Base-by-base conservation (phyloP, 2,329 filamentous ascomycete genomes). In the Sphaerulina musiva region DNA sequence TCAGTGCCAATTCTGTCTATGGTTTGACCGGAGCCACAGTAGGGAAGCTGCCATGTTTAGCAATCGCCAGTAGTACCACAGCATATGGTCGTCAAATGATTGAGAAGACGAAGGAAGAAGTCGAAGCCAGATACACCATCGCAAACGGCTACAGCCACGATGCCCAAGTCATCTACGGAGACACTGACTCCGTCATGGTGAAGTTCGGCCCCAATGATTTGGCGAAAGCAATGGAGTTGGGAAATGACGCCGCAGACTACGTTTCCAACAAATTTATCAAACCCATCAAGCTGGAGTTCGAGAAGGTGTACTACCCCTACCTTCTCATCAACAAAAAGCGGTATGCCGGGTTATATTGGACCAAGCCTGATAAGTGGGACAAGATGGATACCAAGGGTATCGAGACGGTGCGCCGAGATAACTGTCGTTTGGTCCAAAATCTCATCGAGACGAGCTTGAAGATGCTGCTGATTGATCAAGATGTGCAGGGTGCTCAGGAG, bases 381-480 rank as follows among this genome's bases (percentile, higher is more conserved):
- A 98, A 97, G 78, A 98, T 98, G 95, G 93, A 98, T 72, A 97
- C 89, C 56, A 98, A 98, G 72, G 93, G 93, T 78, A 97, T 98
- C 62, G 93, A 98, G 73, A 98, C 93, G 3, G 95, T 98, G 45
- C 86, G 93, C 62, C 81, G 93, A 79, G 93, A 98, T 71, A 98
- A 98, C 69, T 98, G 93, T 69, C 79, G 93, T 49, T 76, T 98
- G 56, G 93, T 97, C 12, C 92, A 97, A 72, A 96, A 87, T 2
- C 93, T 97, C 55, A 97, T 98, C 66, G 93, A 98, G 72, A 97
- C 93, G 53, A 92, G 95, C 20, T 74, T 98, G 60, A 82, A 89
- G 62, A 97, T 96, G 85, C 89, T 98, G 65, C 75, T 98, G 64
- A 96, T 98, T 59, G 91, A 98, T 62, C 86, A 84, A 62, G 90